Evolutionary conservation across 2,329 filamentous ascomycete species (phyloP).

Genomic region (Aspergillus oerlinghausenensis): DNA sequence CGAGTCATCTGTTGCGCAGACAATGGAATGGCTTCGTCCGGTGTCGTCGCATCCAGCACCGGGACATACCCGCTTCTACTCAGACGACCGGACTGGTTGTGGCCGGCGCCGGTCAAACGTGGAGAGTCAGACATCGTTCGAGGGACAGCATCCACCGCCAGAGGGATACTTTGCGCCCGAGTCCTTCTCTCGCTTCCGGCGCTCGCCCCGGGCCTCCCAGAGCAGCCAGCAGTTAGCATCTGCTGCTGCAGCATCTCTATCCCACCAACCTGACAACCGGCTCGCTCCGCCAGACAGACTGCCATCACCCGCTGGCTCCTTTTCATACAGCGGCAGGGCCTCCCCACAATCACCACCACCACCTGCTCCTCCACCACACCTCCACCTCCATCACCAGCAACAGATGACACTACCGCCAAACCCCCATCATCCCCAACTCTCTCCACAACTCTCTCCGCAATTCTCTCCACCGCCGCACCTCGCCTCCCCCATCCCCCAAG

Average conservation of each 20-base stretch:
- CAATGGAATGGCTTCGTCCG: slow-evolving; percentile 6
- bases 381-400: not conserved
- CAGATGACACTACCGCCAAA: not conserved
- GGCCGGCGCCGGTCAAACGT: slow-evolving; percentile 1
- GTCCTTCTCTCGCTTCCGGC: slow-evolving; percentile 7
- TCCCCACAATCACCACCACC: not conserved
- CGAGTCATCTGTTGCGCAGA: not conserved
- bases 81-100: not conserved
- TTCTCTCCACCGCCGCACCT: not conserved
- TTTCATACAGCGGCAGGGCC: not conserved
- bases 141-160: slow-evolving; percentile 8
- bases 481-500: slow-evolving; percentile 6
- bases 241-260: not conserved
- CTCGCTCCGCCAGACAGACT: not conserved
- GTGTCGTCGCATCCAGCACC: slow-evolving; percentile 5
- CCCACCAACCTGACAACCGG: not conserved
- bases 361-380: not conserved
- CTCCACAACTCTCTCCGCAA: not conserved
- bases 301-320: not conserved
- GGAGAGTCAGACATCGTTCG: slow-evolving; percentile 7
- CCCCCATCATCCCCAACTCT: not conserved
- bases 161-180: slow-evolving; percentile 20
- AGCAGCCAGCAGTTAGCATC: not conserved
- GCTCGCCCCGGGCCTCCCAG: not conserved
- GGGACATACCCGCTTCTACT: not conserved